Evolutionary conservation across 2,329 filamentous ascomycete species (phyloP), one percentile per base, ranked within the genome.

Genomic region (Onygenales sp.): DNA sequence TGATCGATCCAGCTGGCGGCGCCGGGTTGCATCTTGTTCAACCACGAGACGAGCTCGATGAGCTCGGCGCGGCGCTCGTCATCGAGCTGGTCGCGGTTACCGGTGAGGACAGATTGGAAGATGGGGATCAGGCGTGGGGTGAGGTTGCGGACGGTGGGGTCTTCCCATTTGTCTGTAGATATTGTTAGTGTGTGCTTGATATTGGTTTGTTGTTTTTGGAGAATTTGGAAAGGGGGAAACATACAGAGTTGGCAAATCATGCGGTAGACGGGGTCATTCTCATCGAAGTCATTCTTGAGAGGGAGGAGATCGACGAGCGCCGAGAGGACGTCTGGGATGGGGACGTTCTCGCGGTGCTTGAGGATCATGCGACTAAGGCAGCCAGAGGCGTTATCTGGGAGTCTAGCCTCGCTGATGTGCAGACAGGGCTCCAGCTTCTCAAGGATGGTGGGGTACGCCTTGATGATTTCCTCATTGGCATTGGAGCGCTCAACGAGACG

Each of bases 351-450:
- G n/a, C 87, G 85, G 72, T 95, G 85, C 64, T 87, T 87, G 68
- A 88, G 81, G 71, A 97, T 95, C 86, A 98, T 91, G 58, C 93
- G 86, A 66, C 84, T 86, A 44, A 97, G 78, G 69, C 92, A 96
- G 50, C 92, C 93, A 4, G 89, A 87, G 2, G 92, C 89, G 66
- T 98, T 98, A 73, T 97, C 93, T 57, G 91, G 84, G 59, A 94
- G 83, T 58, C 91, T 85, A 54, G 87, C 86, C 65, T 90, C 85
- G 59, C 86, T 78, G 57, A 86, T 82, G 59, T 86, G 81, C 36
- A 97, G 79, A 59, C 95, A 81, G 9, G 88, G 84, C 78, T 96
- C 92, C 8, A 98, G 81, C 73, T 92, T 93, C 66, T 78, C 76
- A 58, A 95, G 83, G 63, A 98, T 90, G 50, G 81, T 81, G 45